phyloP scores from a whole-genome alignment of 805 yeast genomes.

The Cyberlindnera saturnus region DNA sequence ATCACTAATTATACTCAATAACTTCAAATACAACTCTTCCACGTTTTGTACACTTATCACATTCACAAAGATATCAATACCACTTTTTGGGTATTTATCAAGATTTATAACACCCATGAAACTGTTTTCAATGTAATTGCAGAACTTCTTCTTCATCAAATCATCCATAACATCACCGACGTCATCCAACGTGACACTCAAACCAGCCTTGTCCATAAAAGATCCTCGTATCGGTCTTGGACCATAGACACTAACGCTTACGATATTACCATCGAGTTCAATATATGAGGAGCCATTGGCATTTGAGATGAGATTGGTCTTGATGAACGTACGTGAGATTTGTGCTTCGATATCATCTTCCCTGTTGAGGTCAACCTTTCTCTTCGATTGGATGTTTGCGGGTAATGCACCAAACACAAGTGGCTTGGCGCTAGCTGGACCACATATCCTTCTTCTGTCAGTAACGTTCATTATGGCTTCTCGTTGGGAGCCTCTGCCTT shows the following conservation, averaged over 20 bases:
- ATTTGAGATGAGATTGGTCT: slow-evolving; percentile 60
- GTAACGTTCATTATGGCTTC: slow-evolving; percentile 6
- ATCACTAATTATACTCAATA: slow-evolving; percentile 33
- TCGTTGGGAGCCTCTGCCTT: not conserved
- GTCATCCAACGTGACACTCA: slow-evolving; percentile 46
- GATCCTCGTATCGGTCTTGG: slow-evolving; percentile 82
- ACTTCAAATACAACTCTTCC: slow-evolving; percentile 25
- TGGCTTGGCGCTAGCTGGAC: slow-evolving; percentile 65
- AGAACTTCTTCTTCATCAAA: slow-evolving; percentile 40
- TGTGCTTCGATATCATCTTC: slow-evolving; percentile 26
- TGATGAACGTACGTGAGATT: slow-evolving; percentile 39
- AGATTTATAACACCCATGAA: slow-evolving; percentile 37
- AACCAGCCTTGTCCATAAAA: slow-evolving; percentile 57
- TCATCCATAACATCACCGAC: slow-evolving; percentile 23
- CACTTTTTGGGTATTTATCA: slow-evolving; percentile 82
- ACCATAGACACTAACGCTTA: slow-evolving; percentile 71
- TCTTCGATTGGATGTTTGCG: slow-evolving; percentile 8
- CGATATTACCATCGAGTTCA: slow-evolving; percentile 46
- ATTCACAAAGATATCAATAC: slow-evolving; percentile 72
- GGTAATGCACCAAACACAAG: slow-evolving; percentile 32
- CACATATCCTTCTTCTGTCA: slow-evolving; percentile 84
- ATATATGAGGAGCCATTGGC: slow-evolving; percentile 80
- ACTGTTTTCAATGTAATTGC: slow-evolving; percentile 31
- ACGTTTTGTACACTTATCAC: slow-evolving; percentile 43
- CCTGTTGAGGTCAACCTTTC: slow-evolving; percentile 8